These are phyloP conservation scores for Glycine soja DNA, from an alignment of 306 rosid genomes.

Conservation along the genomic window DNA sequence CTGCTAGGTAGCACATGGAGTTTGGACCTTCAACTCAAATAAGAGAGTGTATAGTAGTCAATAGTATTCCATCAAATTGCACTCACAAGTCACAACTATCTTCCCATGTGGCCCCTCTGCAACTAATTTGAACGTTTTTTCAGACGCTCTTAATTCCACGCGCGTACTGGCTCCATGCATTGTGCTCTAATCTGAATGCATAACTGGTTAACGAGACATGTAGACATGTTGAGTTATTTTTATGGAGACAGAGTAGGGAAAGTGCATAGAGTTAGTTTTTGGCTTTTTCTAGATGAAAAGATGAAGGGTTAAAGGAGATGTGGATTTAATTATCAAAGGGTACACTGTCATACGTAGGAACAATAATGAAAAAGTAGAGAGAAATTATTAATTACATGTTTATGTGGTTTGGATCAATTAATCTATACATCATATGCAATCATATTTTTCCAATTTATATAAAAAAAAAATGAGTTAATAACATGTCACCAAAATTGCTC, in stretches of 20 bases:
- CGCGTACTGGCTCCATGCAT: constrained; percentile 17
- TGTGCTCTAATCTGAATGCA: constrained; percentile 2
- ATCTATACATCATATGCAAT: too few species aligned
- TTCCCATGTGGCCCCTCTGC: constrained; percentile 37
- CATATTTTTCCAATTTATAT: too few species aligned
- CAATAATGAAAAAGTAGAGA: not conserved
- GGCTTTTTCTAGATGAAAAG: not conserved
- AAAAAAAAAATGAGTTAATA: too few species aligned
- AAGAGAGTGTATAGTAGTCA: not conserved
- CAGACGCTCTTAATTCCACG: constrained; percentile 43
- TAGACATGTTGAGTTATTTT: constrained; percentile 25
- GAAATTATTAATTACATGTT: not conserved
- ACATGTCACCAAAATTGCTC: too few species aligned
- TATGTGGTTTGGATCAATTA: too few species aligned
- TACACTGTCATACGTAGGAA: not conserved
- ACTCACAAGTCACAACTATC: constrained; percentile 14
- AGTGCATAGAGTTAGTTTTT: not conserved
- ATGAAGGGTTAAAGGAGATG: not conserved
- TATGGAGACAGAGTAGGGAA: constrained; percentile 17
- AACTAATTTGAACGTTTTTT: constrained; percentile 41
- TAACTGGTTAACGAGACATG: not conserved
- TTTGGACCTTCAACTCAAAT: not conserved
- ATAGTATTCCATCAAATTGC: constrained; percentile 26
- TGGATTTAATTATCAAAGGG: not conserved
- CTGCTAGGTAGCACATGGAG: constrained; percentile 34